phyloP scores from a whole-genome alignment of 140 eudicot species.

The Cichorium intybus region DNA sequence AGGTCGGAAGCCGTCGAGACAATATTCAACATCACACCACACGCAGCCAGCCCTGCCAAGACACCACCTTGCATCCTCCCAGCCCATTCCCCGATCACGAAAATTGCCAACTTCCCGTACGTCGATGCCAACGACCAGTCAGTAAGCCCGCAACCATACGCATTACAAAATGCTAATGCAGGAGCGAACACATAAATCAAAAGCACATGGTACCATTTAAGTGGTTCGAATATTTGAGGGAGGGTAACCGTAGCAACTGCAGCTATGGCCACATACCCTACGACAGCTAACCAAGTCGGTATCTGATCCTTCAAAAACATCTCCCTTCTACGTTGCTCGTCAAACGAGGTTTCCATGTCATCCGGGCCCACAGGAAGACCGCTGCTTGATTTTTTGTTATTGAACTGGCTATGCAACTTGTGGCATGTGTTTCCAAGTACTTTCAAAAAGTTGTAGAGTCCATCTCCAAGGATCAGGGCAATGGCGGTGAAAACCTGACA shows the following conservation, averaged over 20 bases:
- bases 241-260: slow-evolving; percentile 40
- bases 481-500: slow-evolving; percentile 77
- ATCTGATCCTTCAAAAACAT: neutral
- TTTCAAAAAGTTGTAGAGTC: slow-evolving; percentile 79
- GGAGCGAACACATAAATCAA: slow-evolving; percentile 60
- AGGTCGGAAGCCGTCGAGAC: neutral
- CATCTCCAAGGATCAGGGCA: slow-evolving; percentile 85
- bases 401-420: slow-evolving; percentile 27
- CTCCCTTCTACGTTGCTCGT: neutral
- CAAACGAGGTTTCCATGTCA: slow-evolving; percentile 19
- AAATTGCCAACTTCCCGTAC: neutral
- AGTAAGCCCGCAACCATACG: neutral
- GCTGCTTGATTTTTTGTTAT: slow-evolving; percentile 27
- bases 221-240: slow-evolving; percentile 61
- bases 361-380: slow-evolving; percentile 41
- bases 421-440: slow-evolving; percentile 38
- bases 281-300: slow-evolving; percentile 42
- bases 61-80: neutral
- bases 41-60: neutral
- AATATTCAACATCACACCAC: neutral
- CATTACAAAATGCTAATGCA: neutral
- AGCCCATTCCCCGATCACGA: neutral
- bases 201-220: slow-evolving; percentile 67
- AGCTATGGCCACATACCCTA: slow-evolving; percentile 50
- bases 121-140: neutral